phyloP scores from a whole-genome alignment of 768 basidiomycete species.

The Panaeolus cyanescens region DNA sequence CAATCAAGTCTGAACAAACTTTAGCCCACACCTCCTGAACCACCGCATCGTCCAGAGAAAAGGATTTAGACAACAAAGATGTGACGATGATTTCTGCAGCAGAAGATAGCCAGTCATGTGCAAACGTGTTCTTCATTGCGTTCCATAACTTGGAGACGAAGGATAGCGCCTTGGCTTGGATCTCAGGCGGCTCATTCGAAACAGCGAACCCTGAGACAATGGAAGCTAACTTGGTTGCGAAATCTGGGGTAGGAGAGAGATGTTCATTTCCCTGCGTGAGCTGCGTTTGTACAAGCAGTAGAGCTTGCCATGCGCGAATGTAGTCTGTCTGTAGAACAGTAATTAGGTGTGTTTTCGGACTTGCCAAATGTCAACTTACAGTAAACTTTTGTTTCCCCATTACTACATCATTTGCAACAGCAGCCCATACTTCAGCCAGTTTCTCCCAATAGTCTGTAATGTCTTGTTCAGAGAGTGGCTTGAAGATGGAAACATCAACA shows the following conservation, averaged over 20 bases:
- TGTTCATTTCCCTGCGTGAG: constrained; percentile 39
- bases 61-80: constrained; percentile 44
- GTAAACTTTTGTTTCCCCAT: constrained; percentile 8
- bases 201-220: constrained; percentile 38
- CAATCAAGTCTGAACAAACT: constrained; percentile 51
- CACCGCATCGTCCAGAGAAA: constrained; percentile 36
- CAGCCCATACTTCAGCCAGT: constrained; percentile 19
- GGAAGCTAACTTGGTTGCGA: constrained; percentile 33
- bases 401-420: constrained; percentile 9
- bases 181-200: constrained; percentile 16
- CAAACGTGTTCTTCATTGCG: constrained; percentile 50
- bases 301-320: constrained; percentile 52
- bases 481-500: constrained; percentile 8
- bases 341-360: background rate
- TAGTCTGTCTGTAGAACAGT: constrained; percentile 35
- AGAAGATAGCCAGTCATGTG: constrained; percentile 36
- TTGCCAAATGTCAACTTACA: background rate
- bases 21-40: constrained; percentile 47
- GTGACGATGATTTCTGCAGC: constrained; percentile 49
- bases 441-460: constrained; percentile 25
- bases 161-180: constrained; percentile 38
- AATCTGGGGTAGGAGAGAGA: constrained; percentile 32
- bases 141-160: constrained; percentile 52
- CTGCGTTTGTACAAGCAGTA: constrained; percentile 53
- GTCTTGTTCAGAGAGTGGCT: constrained; percentile 25